Evolutionary conservation across 768 basidiomycete genomes (phyloP).

Genomic region (Calocera cornea): DNA sequence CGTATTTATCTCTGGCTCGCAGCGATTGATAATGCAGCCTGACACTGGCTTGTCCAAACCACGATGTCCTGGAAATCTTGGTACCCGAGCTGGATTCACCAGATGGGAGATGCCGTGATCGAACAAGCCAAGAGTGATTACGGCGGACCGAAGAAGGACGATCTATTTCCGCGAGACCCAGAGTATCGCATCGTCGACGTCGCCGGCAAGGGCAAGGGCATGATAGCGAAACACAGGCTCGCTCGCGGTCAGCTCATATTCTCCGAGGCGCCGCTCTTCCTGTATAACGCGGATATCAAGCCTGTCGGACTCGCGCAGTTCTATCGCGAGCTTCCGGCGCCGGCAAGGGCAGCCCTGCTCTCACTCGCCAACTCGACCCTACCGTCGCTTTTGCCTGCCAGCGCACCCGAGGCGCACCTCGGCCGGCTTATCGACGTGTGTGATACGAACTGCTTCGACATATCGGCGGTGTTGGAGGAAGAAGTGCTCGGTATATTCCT

Average conservation of each 20-base stretch:
- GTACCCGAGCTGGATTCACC: not conserved
- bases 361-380: not conserved
- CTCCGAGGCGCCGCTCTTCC: constrained; percentile 5
- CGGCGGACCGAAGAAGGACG: not conserved
- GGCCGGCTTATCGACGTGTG: not conserved
- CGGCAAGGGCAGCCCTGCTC: not conserved
- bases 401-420: not conserved
- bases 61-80: not conserved
- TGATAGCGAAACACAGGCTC: not conserved
- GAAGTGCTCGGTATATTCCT: constrained; percentile 6
- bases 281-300: not conserved
- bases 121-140: not conserved
- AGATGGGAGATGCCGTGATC: not conserved
- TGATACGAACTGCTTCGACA: constrained; percentile 7
- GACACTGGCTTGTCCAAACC: not conserved
- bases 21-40: not conserved
- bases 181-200: constrained; percentile 2
- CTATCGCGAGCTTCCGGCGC: not conserved
- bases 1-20: not conserved
- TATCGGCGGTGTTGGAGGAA: not conserved
- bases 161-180: not conserved
- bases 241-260: constrained; percentile 4
- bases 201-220: constrained; percentile 4
- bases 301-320: not conserved
- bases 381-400: not conserved